phyloP scores from a whole-genome alignment of 139 green algal genomes.

The Chlamydomonas asymmetrica region DNA sequence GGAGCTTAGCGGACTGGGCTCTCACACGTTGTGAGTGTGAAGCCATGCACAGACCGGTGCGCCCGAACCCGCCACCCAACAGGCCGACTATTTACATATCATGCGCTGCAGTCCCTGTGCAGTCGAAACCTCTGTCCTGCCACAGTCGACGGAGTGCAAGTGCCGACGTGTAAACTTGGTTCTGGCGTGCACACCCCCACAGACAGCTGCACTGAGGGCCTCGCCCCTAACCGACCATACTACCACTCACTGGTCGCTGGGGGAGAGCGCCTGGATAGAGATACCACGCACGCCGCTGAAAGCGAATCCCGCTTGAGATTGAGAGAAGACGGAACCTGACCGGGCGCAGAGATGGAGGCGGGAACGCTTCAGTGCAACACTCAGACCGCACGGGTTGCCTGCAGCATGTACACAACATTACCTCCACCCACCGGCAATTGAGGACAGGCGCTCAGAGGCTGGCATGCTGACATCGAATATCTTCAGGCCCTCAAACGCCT shows the following conservation, averaged over 20 bases:
- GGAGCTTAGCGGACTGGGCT: not conserved
- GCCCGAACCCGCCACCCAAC: not conserved
- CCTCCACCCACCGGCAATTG: too few relatives aligned
- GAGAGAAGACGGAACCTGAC: too few relatives aligned
- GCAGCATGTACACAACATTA: too few relatives aligned
- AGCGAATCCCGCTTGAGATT: too few relatives aligned
- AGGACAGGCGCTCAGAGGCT: too few relatives aligned
- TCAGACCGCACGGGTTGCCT: too few relatives aligned
- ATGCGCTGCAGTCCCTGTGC: not conserved
- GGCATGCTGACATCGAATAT: too few relatives aligned
- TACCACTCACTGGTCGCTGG: conserved; percentile 71
- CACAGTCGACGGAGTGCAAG: not conserved
- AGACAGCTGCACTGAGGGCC: not conserved
- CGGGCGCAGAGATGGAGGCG: too few relatives aligned
- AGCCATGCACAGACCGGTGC: not conserved
- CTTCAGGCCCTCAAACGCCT: too few relatives aligned
- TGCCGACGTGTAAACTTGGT: not conserved
- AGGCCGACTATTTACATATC: not conserved
- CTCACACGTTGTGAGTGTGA: not conserved
- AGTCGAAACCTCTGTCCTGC: not conserved
- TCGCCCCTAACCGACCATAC: too few relatives aligned
- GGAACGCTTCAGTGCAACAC: too few relatives aligned
- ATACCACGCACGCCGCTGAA: conserved; percentile 61
- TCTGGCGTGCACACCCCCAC: not conserved
- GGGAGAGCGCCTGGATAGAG: conserved; percentile 68